Evolutionary conservation across 495 filamentous ascomycete species (phyloP), one percentile per base, ranked within the genome.

Genomic region (Penicillium tannophilum): DNA sequence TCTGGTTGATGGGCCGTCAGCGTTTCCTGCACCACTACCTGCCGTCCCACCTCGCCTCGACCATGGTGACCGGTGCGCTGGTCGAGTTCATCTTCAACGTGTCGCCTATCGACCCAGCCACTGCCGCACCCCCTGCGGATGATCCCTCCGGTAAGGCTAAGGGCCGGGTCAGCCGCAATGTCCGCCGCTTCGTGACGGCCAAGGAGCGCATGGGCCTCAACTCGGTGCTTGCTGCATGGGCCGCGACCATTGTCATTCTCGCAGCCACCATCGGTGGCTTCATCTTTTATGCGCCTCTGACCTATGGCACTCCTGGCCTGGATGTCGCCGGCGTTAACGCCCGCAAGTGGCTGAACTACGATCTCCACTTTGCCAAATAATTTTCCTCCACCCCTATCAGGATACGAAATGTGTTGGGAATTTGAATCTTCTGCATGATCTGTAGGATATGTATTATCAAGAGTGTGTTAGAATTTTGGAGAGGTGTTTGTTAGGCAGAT

Each of bases 301-400:
- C 94, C 11, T 98, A 98, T 72, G 94, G 94, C 23, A 91, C 89
- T 56, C 94, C 94, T 1, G 95, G 94, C n/a, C 82, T 98, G 73
- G 86, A 77, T 57, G 87, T 93, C 10, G 86, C 87, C 10, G 81
- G 91, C 65, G 92, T 98, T 43, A 71, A 88, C 54, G 85, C 90
- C 50, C 85, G 94, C 73, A 96, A 96, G 78, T 98, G 92, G 94
- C 79, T 98, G 67, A 88, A 88, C 47, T 98, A 98, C 72, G 94
- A 98, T 75, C 82, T 98, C 72, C 94, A 98, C 79, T 98, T 98
- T 77, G 94, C 94, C 39, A 98, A 98, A 84, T 98, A 89, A 76
- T n/a, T 10, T 1, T 41, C 51, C 6, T 23, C n/a, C 24, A 24
- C n/a, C 20, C 30, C n/a, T 17, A 33, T 33, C 26, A 20, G 12